A percentile compares a stretch with the other conserved stretches of the same genome.
Evolutionary conservation across 2,329 filamentous ascomycete species (phyloP).

Genomic region (Atkinsonella texensis): DNA sequence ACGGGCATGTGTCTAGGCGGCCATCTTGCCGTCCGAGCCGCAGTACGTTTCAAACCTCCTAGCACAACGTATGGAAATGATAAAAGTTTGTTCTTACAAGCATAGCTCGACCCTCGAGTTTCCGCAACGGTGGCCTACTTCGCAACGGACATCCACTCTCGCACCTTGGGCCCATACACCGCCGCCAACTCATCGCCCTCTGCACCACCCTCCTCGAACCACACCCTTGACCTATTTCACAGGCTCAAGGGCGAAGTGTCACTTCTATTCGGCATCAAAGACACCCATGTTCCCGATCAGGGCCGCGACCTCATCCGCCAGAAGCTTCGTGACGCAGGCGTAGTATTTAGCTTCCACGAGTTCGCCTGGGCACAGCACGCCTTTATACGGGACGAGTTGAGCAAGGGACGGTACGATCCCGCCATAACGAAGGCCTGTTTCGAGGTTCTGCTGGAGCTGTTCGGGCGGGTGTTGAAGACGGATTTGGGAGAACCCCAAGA

Average conservation of each 20-base stretch:
- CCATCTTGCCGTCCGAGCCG: constrained; percentile 58
- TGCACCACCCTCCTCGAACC: constrained; percentile 27
- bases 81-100: too few species aligned
- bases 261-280: constrained; percentile 86
- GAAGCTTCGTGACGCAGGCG: constrained; percentile 65
- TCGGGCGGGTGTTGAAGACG: constrained; percentile 63
- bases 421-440: constrained; percentile 81
- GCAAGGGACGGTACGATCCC: constrained; percentile 88
- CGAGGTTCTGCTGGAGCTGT: constrained; percentile 79
- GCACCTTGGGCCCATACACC: constrained; percentile 54
- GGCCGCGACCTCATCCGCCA: constrained; percentile 75
- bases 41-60: constrained; percentile 25
- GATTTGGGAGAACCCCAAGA: constrained; percentile 63
- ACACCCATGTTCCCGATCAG: constrained; percentile 76
- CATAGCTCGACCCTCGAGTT: constrained; percentile 59
- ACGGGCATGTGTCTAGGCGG: constrained; percentile 92
- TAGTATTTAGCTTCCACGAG: constrained; percentile 74
- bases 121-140: constrained; percentile 77
- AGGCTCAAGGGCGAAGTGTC: constrained; percentile 73
- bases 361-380: constrained; percentile 91
- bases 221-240: constrained; percentile 41
- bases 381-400: constrained; percentile 85
- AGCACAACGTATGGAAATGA: too few species aligned
- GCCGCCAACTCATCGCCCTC: constrained; percentile 33
- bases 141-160: constrained; percentile 78